Base-by-base conservation (phyloP, 495 filamentous ascomycete species). In the Penicillium paradoxum region DNA sequence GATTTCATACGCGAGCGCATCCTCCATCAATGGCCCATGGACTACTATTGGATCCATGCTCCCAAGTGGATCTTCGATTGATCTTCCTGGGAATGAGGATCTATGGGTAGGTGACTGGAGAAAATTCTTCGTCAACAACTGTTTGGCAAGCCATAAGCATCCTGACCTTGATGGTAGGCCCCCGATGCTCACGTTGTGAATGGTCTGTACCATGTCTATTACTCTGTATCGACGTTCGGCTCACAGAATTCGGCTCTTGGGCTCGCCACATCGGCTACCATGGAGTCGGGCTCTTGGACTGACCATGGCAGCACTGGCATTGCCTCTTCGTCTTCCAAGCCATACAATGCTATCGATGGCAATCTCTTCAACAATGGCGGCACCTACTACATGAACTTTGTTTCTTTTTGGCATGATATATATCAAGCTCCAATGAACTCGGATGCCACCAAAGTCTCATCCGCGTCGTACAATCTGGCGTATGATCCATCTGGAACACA, bases 321-420 rank as follows among this genome's bases (percentile, higher is more conserved):
- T n/a, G 33, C 45, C 1, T 74, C 71, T 24, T 47, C 60, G 4
- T 81, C 80, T 1, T 60, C 69, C 0, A 58, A 78, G 6, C 55
- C 65, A 1, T 89, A 87, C 71, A 90, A 91, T 59, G 83, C 86
- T 15, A 91, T 91, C 54, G 88, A 91, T 59, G 65, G 72, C 0
- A 88, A 86, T 57, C 62, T 89, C 0, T 65, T 89, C 54, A 71
- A 69, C 4, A 65, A 63, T 7, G 70, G 67, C 11, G 74, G 73
- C 5, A 69, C 59, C 0, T 80, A 80, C 42, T 80, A 79, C 51
- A 71, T 90, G 54, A 82, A 73, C 44, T 91, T 87, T 44, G 87
- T 86, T 0, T 82, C 78, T 7, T 91, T 87, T 69, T 91, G 86
- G 86, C 66, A 73, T 6, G 82, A 84, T 55, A 73, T 89, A 43